A percentile compares a stretch with the other conserved stretches of the same genome.
Evolutionary conservation across 768 basidiomycete genomes (phyloP).

Genomic region (Calocybe cyanea): DNA sequence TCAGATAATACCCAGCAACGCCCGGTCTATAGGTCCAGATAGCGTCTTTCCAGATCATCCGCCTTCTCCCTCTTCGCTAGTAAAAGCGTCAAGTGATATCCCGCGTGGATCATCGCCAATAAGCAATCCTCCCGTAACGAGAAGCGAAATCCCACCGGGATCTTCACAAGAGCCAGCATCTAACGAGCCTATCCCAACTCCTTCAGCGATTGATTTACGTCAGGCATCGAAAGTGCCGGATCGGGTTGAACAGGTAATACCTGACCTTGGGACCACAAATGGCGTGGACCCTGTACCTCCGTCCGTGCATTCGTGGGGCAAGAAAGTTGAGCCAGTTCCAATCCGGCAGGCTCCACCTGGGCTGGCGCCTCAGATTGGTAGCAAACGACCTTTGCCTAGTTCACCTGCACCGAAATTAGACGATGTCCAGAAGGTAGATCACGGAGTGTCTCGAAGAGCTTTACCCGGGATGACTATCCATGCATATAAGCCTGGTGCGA

Average conservation of each 20-base stretch:
- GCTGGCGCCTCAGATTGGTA: constrained; percentile 1
- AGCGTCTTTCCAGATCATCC: too few species aligned
- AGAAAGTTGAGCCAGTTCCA: constrained; percentile 2
- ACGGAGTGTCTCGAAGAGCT: background rate
- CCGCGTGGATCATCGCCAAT: too few species aligned
- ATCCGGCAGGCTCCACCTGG: constrained; percentile 9
- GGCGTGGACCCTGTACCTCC: too few species aligned
- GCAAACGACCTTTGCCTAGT: background rate
- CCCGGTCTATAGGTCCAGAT: background rate
- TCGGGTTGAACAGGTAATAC: background rate
- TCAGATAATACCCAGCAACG: constrained; percentile 18
- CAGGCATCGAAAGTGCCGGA: background rate
- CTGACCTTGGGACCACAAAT: background rate
- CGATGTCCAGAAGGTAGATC: background rate
- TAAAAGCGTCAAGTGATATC: too few species aligned
- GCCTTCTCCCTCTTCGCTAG: too few species aligned
- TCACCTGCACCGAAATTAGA: background rate
- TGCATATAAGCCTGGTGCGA: background rate
- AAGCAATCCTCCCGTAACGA: too few species aligned
- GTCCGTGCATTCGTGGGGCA: background rate
- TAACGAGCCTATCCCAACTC: background rate
- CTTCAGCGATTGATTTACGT: background rate
- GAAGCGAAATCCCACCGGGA: background rate
- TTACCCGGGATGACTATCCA: constrained; percentile 7
- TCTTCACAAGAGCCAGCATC: background rate